Evolutionary conservation across 495 filamentous ascomycete species (phyloP).

Genomic region (Penicillium flavigenum): DNA sequence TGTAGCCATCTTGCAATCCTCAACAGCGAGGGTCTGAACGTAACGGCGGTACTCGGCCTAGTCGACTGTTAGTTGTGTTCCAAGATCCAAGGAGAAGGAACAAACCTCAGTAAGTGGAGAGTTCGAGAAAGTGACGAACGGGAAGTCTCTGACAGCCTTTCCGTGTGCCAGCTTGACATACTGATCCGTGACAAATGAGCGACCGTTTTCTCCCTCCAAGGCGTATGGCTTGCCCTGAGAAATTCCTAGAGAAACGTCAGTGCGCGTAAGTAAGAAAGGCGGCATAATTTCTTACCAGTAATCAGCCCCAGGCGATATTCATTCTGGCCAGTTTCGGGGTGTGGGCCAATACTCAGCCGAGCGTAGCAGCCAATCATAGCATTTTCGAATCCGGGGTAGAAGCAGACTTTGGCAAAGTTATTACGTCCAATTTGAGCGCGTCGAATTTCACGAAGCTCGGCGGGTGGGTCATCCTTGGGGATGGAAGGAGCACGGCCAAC

Average conservation of each 20-base stretch:
- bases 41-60: slow-evolving; percentile 83
- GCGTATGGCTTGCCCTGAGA: slow-evolving; percentile 75
- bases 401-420: slow-evolving; percentile 82
- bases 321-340: slow-evolving; percentile 63
- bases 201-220: slow-evolving; percentile 67
- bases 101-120: slow-evolving; percentile 69
- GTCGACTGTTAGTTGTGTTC: slow-evolving; percentile 27
- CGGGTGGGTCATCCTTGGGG: slow-evolving; percentile 57
- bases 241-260: slow-evolving; percentile 60
- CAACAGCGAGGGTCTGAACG: slow-evolving; percentile 67
- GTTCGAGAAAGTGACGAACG: slow-evolving; percentile 82
- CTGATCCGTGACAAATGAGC: slow-evolving; percentile 69
- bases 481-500: slow-evolving; percentile 41
- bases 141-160: slow-evolving; percentile 72
- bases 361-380: slow-evolving; percentile 75
- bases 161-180: slow-evolving; percentile 75
- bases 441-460: slow-evolving; percentile 77
- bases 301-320: slow-evolving; percentile 85
- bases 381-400: slow-evolving; percentile 83
- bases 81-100: slow-evolving; percentile 1
- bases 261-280: slow-evolving; percentile 9
- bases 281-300: slow-evolving; percentile 59
- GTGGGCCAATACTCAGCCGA: slow-evolving; percentile 74
- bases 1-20: slow-evolving; percentile 69
- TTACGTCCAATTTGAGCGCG: slow-evolving; percentile 75